Evolutionary conservation across 257 asterid genomes (phyloP), one percentile per base, ranked within the genome.

Genomic region (Ajuga chamaepitys): DNA sequence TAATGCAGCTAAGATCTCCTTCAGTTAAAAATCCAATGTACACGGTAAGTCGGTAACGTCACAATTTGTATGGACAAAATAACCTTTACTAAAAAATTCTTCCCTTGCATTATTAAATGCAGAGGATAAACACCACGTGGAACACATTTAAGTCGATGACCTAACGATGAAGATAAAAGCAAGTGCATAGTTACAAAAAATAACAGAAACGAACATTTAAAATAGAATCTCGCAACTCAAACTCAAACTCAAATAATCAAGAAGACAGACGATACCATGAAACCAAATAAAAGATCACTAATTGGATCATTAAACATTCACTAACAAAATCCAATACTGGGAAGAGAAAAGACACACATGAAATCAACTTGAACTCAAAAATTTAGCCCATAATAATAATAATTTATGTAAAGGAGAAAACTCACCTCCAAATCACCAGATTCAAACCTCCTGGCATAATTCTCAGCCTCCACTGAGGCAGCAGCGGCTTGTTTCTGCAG

Each of bases 401-500:
- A 12, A 18, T 14, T 11, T 16, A 67, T 9, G 5, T 17, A 20
- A 32, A 42, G 18, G 4, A 71, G 4, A 25, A 5, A 22, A 18
- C 16, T 71, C 81, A 94, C 99, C 95, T 70, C 79, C 62, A 83
- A 57, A 75, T 86, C 87, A 68, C 97, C 99, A 72, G 95, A 85
- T 83, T 90, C 98, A 51, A 88, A 86, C 75, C 81, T 78, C 76
- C 91, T 77, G 11, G 83, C 98, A 40, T 74, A 81, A 78, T 88
- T 92, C 91, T 94, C 99, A 41, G 95, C 95, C 71, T 72, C 91
- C 73, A 79, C 17, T 4, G 95, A 94, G 4, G 95, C 88, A 16
- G 89, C 95, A 13, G 93, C 95, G 21, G 93, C 95, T 67, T 85
- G 88, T 76, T 88, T 94, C 95, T 88, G 96, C 87, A 94, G 78